Evolutionary conservation across 1,139 yeast genomes (phyloP), one percentile per base, ranked within the genome.

Genomic region (Taphrina pruni): DNA sequence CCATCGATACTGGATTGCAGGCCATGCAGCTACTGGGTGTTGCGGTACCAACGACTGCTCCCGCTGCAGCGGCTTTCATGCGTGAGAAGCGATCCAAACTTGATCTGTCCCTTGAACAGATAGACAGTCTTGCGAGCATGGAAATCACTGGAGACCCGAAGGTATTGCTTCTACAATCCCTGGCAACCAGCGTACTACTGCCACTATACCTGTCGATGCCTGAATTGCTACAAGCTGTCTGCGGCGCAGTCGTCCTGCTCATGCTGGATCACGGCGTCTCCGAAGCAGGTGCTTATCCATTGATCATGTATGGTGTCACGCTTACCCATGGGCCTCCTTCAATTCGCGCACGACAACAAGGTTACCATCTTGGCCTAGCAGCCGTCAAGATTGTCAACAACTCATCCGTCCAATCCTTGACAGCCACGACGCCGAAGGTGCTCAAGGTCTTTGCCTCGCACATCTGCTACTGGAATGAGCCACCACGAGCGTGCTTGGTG

Each of bases 401-500:
- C 35, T 8, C 51, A 6, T 52, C 68, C 12, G 56, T 56, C 3
- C 21, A 17, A n/a, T 14, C 56, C 6, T 35, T 55, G 36, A 35
- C 55, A 3, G 45, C 68, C 7, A 56, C 62, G 20, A 57, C 61
- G 11, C 56, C 62, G 11, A 55, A 55, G 20, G 62, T 56, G 20
- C 60, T 54, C 56, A 65, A 65, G 56, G 68, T 65, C 9, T 65
- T 65, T 48, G 61, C 68, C 9, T 65, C 68, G 9, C 68, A 65
- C 32, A 46, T 65, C 1, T 46, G 62, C 38, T 55, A 38, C 38
- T 65, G 68, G 68, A 65, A 65, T 39, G 62, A 65, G 55, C 62
- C 68, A 8, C 46, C 62, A 9, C 21, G 68, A 26, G 62, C 61
- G 14, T 45, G 56, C 14, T 48, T 65, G 35, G 68, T 65, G 9